Base-by-base conservation (phyloP, 2,329 filamentous ascomycete genomes). In the Aureobasidium lini region DNA sequence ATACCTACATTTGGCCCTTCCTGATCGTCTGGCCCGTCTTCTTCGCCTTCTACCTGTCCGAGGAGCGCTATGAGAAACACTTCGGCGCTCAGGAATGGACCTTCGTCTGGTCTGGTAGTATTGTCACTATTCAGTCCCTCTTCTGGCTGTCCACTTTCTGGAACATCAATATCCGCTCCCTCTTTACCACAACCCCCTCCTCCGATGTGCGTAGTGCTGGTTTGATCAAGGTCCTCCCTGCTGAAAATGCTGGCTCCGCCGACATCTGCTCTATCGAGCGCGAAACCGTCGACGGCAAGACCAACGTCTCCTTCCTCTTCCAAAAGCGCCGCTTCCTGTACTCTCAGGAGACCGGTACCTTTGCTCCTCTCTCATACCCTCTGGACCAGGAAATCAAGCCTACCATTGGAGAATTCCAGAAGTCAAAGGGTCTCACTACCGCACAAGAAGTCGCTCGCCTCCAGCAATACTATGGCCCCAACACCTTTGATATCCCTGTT, bases 61-160 rank as follows among this genome's bases (percentile, higher is more conserved):
- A 85, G 62, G 87, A 90, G 57, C 85, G 89, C 65, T 99, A 99
- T 75, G 88, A 95, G 65, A 87, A 86, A 71, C 86, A 97, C 77
- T 95, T 99, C 64, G 84, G 88, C 68, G 92, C 88, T n/a, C 86
- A 88, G 67, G 94, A 99, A 80, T 99, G 94, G 93, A 97, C 95
- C 0, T 95, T 96, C 72, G 90, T 99, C 63, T 99, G 90, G 86
- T 84, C 88, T 65, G 93, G 89, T 68, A 82, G 85, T 66, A 96
- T 99, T 71, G 81, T 95, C 72, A 96, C 92, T 10, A 70, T 88
- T 60, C 95, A 99, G 78, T 86, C 89, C 64, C 81, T 99, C 64
- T 77, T 91, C 66, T 99, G 94, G 93, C 82, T 99, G 63, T 93
- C 89, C 77, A 99, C 94, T 48, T 90, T 97, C 77, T 99, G 94